phyloP scores from a whole-genome alignment of 2,329 filamentous ascomycete genomes.

The Fusarium pseudoanthophilum region DNA sequence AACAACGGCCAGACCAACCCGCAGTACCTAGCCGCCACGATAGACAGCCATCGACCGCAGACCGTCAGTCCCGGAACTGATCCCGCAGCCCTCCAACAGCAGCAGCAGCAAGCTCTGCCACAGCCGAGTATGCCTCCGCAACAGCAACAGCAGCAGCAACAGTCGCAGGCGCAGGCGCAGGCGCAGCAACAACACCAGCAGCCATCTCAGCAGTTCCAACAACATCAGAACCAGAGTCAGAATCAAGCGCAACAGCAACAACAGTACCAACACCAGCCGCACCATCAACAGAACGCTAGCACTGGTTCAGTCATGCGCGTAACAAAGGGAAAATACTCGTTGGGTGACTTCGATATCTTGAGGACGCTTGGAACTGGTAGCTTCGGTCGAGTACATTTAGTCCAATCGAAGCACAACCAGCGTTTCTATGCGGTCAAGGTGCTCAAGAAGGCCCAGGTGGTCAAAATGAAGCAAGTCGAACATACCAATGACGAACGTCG shows the following conservation, averaged over 20 bases:
- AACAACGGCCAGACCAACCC: constrained; percentile 40
- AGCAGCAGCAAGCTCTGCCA: constrained; percentile 50
- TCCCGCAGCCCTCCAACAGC: constrained; percentile 49
- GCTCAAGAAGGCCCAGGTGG: constrained; percentile 96
- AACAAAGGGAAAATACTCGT: constrained; percentile 97
- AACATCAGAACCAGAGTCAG: constrained; percentile 27
- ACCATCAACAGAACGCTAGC: constrained; percentile 49
- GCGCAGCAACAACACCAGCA: constrained; percentile 45
- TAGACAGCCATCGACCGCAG: constrained; percentile 44
- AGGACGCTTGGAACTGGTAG: constrained; percentile 95
- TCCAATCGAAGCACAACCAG: constrained; percentile 98
- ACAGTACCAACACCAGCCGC: constrained; percentile 45
- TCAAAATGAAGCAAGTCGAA: constrained; percentile 99
- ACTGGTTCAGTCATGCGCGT: constrained; percentile 63
- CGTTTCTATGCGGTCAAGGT: constrained; percentile 99
- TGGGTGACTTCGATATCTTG: constrained; percentile 88
- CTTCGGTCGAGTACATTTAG: constrained; percentile 95
- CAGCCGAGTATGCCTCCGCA: constrained; percentile 47
- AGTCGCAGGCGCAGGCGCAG: constrained; percentile 36
- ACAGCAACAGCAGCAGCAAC: constrained; percentile 46
- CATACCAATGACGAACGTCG: constrained; percentile 97
- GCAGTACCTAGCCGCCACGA: constrained; percentile 44
- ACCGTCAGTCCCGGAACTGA: constrained; percentile 54
- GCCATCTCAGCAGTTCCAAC: constrained; percentile 22
- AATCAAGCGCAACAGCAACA: constrained; percentile 37